These are phyloP conservation scores for Lepidium didymum DNA, from an alignment of 345 rosid species.

Conservation along the genomic window DNA sequence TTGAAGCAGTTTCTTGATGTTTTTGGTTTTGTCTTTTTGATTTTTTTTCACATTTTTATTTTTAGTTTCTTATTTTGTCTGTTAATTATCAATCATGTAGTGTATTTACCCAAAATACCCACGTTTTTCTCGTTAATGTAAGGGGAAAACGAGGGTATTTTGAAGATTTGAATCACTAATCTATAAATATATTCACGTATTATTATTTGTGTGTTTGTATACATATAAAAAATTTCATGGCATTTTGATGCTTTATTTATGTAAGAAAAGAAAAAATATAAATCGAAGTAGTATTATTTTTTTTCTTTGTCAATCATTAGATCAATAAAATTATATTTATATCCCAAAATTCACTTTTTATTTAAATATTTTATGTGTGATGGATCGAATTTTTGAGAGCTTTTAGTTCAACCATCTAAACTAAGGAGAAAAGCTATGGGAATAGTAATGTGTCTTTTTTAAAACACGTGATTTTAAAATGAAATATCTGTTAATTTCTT, in stretches of 20 bases:
- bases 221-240: neutral
- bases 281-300: neutral
- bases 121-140: conserved; percentile 23
- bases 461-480: neutral
- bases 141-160: conserved; percentile 36
- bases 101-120: conserved; percentile 32
- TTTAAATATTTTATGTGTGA: too few species aligned
- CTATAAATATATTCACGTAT: neutral
- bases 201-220: neutral
- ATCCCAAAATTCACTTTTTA: too few species aligned
- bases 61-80: neutral
- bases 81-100: neutral
- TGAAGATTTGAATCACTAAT: conserved; percentile 21
- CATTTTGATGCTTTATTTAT: neutral
- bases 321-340: too few species aligned
- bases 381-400: too few species aligned
- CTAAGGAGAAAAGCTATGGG: too few species aligned
- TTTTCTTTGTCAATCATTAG: too few species aligned
- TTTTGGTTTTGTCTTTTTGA: neutral
- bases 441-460: too few species aligned
- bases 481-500: neutral
- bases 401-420: too few species aligned
- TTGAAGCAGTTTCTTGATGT: conserved; percentile 13
- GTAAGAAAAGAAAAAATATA: neutral
- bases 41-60: neutral